Evolutionary conservation across 208 protist genomes (phyloP), one percentile per base, ranked within the genome.

Genomic region (Crithidia acanthocephali): DNA sequence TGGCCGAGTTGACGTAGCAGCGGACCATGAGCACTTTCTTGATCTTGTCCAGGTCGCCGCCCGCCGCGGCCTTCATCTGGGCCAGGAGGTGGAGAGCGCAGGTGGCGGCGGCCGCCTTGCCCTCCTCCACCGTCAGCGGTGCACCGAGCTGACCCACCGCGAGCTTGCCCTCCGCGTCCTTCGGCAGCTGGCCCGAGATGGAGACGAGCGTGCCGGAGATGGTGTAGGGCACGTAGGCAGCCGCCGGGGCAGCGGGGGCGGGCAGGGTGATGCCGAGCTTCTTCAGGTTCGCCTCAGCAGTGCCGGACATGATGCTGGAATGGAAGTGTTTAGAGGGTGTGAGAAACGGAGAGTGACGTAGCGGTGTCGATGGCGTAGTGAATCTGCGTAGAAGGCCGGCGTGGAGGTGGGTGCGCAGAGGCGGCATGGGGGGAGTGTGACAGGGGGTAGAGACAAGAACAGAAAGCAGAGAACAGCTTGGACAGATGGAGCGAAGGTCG

Each of bases 181-280:
- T 92, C 23, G 90, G 88, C 27, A 95, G 75, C 73, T 95, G 90
- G 30, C 90, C 90, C 33, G 87, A 88, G 59, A 95, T 71, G 78
- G 89, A 83, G 27, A 92, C 51, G 28, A 68, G 76, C 22, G 68
- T 69, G 33, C 76, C 75, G 30, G 62, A 79, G 53, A 78, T 59
- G 60, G 53, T 73, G 80, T 79, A 92, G n/a, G 90, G 84, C 37
- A 88, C 37, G 64, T 93, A 95, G 74, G 86, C 88, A 18, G 85
- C 86, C 22, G 73, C 79, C n/a, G 90, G 86, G 9, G 80, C 76
- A n/a, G 85, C 76, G 42, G 81, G 74, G n/a, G 60, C 51, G 22
- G 87, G 87, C 35, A 95, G 74, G 37, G 57, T 86, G 51, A 93
- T 69, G 74, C 80, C 82, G 20, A 95, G 78, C 59, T 87, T 79